Evolutionary conservation across 1,284 basidiomycete species (phyloP), one percentile per base, ranked within the genome.

Genomic region (Trichosporon sp.): DNA sequence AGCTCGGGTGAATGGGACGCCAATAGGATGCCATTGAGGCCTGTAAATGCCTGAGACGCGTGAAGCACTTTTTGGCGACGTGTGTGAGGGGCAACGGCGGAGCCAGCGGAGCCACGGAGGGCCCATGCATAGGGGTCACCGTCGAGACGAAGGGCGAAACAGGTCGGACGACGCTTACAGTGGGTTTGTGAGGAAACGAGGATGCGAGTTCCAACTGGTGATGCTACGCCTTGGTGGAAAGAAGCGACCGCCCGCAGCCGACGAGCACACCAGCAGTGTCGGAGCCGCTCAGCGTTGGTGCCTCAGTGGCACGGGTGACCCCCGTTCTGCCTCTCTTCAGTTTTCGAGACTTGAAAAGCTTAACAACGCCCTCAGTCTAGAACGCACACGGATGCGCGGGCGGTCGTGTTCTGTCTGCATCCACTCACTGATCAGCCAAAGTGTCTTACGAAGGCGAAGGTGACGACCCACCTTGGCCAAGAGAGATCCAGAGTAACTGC

Each of bases 1-100:
- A 21, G 51, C 26, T 54, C n/a, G 51, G 51, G 51, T 54, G 51
- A 54, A 54, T 54, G 43, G 43, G 43, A 46, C n/a, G 16, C 43
- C 26, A 26, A 26, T 26, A 26, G 26, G 26, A 26, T 26, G 26
- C 26, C 43, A n/a, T n/a, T 46, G 16, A 54, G 21, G 6, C 35
- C 8, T 37, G 35, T 7, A 37, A 37, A 7, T 10, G 51, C 51
- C 51, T 54, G 19, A 26, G 51, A 11, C 51, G 51, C 51, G 51
- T 54, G 51, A 54, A 19, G 51, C 51, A 54, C 51, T 10, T 21
- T 5, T 54, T 26, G 51, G 51, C 51, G 21, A 54, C 51, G 51
- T 54, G 19, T 37, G 35, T 37, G 35, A 54, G 51, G 51, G 51
- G 51, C 21, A 54, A 54, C 8, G 19, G 19, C 51, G 7, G 7